Evolutionary conservation across 768 basidiomycete genomes (phyloP).

Genomic region (Hygrocybe punicea): DNA sequence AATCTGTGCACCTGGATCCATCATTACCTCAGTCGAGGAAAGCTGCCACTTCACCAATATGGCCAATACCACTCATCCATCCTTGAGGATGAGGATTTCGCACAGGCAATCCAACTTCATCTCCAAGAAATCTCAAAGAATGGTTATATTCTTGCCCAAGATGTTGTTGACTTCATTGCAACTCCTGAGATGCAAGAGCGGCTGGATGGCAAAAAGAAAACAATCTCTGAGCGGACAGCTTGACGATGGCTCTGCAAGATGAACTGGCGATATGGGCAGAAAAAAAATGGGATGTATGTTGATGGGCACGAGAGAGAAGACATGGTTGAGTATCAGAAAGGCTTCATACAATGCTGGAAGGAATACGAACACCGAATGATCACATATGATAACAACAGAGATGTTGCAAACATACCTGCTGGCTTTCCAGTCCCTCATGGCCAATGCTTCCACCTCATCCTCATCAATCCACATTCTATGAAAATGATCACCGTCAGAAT

Average conservation of each 20-base stretch:
- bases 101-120: no score
- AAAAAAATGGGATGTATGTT: constrained; percentile 24
- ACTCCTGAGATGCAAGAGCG: no score
- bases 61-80: constrained; percentile 18
- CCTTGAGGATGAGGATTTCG: no score
- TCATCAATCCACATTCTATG: constrained; percentile 35
- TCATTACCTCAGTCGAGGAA: constrained; percentile 16
- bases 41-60: constrained; percentile 28
- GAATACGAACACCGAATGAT: constrained; percentile 7
- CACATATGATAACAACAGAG: neutral
- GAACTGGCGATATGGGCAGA: constrained; percentile 14
- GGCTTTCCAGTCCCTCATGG: neutral
- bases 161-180: no score
- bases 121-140: no score
- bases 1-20: constrained; percentile 32
- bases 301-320: constrained; percentile 37
- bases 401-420: neutral
- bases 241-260: constrained; percentile 18
- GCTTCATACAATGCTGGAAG: no score
- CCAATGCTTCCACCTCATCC: neutral
- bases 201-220: no score
- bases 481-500: constrained; percentile 24
- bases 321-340: no score
- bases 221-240: no score
- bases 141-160: no score